Conservation (phyloP, 225 moss, liverwort and hornwort species). For the Antitrichia curtipendula region DNA sequence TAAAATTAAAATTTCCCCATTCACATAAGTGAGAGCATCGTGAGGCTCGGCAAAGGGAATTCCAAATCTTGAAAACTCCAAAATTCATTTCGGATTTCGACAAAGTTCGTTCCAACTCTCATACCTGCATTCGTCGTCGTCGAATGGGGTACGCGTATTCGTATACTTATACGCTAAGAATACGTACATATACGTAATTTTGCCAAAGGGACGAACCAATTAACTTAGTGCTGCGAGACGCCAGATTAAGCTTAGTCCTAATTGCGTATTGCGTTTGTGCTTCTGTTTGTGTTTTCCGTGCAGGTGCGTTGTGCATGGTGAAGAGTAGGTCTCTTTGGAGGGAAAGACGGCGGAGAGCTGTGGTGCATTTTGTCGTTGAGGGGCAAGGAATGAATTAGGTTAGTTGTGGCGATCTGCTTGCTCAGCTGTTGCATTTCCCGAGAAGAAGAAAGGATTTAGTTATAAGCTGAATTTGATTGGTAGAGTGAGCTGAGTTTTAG, state of each 20-base stretch:
- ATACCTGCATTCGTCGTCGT: neutral
- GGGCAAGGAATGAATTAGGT: neutral
- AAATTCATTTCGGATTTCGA: neutral
- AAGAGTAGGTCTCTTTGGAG: neutral
- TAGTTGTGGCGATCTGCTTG: neutral
- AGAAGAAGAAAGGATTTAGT: neutral
- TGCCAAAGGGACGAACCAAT: neutral
- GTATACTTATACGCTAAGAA: neutral
- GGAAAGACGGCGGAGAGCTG: neutral
- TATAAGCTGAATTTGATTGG: neutral
- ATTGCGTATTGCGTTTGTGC: neutral
- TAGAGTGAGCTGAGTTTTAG: neutral
- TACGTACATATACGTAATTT: neutral
- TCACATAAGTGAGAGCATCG: neutral
- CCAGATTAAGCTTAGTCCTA: neutral
- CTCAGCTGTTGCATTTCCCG: neutral
- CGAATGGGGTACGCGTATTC: neutral
- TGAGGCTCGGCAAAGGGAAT: neutral
- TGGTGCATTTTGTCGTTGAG: neutral
- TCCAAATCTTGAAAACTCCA: neutral
- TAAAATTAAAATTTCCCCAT: no score
- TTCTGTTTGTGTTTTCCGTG: neutral
- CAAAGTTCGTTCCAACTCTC: neutral
- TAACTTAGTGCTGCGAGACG: neutral
- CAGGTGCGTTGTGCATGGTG: neutral